Base-by-base conservation (phyloP, 2,329 filamentous ascomycete species). In the Diaporthe batatas region DNA sequence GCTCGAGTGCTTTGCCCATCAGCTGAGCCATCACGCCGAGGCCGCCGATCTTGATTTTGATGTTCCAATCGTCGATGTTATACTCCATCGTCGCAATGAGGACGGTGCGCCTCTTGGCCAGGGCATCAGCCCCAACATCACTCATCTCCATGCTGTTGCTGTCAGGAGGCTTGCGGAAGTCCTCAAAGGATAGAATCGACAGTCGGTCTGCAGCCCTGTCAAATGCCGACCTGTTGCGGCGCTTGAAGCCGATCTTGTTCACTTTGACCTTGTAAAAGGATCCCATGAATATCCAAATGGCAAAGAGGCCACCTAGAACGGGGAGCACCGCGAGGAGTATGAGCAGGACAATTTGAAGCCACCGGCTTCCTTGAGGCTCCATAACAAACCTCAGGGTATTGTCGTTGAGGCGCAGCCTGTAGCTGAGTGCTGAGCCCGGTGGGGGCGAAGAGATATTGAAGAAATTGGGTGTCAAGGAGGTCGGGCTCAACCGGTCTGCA, bases 51-150 rank as follows among this genome's bases (percentile, higher is more conserved):
- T 93, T 93, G 81, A 93, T 90, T 80, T 91, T 92, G 81, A 92
- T 90, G 4, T 82, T 86, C 89, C 91, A 92, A 77, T 93, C 91
- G 72, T 91, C 89, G 74, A 93, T 92, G 74, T 92, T 90, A 80
- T 93, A 93, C 79, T 93, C 91, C 89, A 92, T 92, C 7, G 91
- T 92, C 18, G 90, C 91, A 65, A 93, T 91, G n/a, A 92, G 84
- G 3, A 92, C 87, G 36, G 86, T 91, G 21, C 88, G 83, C 57
- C 84, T 78, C 25, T 83, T 80, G 21, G 64, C 39, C 8, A 29
- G n/a, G 14, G 70, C 59, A 47, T 71, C 75, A 32, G 59, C 71
- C 18, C 73, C 67, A 8, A 78, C 59, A 18, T 55, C 76, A 44
- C 57, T 74, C 53, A 78, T 68, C 68, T 78, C 78, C 55, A 77